Conservation (phyloP, 169 alveolate species). For the Perkinsus marinus region DNA sequence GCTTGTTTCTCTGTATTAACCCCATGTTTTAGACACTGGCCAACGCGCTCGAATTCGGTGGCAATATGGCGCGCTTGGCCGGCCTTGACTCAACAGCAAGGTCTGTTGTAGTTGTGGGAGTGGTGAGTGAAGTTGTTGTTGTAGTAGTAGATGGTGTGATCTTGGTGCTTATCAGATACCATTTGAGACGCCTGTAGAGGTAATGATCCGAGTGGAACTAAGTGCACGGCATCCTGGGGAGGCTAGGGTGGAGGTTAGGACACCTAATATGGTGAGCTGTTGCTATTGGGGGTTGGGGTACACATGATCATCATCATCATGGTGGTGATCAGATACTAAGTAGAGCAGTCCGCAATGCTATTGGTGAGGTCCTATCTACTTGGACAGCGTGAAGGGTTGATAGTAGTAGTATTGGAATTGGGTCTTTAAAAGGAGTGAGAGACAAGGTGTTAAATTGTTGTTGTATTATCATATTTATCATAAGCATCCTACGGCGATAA, state of each 20-base stretch:
- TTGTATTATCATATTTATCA: background rate
- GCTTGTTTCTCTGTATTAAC: background rate
- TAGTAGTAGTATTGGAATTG: no score
- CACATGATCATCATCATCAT: background rate
- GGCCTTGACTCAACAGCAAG: background rate
- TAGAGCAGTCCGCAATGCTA: background rate
- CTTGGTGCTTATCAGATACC: background rate
- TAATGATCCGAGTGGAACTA: background rate
- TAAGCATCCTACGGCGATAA: background rate
- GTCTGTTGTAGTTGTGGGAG: background rate
- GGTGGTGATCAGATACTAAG: background rate
- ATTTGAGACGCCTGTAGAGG: background rate
- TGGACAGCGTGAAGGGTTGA: background rate
- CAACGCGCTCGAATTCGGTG: background rate
- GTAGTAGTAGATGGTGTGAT: background rate
- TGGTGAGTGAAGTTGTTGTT: background rate
- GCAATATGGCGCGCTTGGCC: background rate
- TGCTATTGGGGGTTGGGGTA: no score
- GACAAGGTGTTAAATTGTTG: no score
- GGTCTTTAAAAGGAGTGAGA: no score
- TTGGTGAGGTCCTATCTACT: background rate
- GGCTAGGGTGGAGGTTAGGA: background rate
- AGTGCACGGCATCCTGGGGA: background rate
- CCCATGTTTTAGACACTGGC: background rate
- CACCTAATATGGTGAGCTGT: background rate